Evolutionary conservation across 768 basidiomycete genomes (phyloP), one percentile per base, ranked within the genome.

Genomic region (Royoungia palumana): DNA sequence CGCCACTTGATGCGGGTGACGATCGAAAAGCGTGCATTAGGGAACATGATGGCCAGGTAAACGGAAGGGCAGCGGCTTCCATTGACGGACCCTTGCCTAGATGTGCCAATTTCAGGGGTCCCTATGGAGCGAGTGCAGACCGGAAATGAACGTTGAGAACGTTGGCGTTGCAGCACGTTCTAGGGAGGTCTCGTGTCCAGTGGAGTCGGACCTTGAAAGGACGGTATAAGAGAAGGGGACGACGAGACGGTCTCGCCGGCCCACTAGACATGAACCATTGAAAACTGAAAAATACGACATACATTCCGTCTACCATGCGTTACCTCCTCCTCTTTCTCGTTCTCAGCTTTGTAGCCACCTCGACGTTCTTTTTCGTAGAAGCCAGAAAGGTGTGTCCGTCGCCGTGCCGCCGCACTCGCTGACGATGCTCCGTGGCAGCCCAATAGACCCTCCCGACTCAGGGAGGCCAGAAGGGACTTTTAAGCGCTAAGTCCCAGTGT

Each of bases 281-380:
- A 50, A 43, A 63, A 43, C 46, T 35, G 35, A 16, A 35, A 28
- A 45, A 43, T 16, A 32, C 30, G 30, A 36, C 6, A 42, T 40
- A 35, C 27, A 49, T 42, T 38, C 3, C 44, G 41, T 34, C 21
- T 42, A 39, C 28, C 46, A 62, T 63, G 61, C 61, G 61, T 30
- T 65, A 52, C 54, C 54, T 65, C 52, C 61, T 63, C 44, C 61
- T 63, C 30, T 9, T 65, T 35, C 50, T 65, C 42, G 61, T 63
- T 40, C 61, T 63, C 2, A 65, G 63, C 37, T 63, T 63, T 51
- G 44, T 63, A 50, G 63, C 61, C 4, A 44, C 42, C 39, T 63
- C 61, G 49, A 65, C 61, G 32, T 63, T 63, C 61, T 63, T 63
- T 65, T 63, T 52, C 17, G 63, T 62, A 54, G 61, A 63, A 49